Evolutionary conservation across 176 grass and related monocot genomes (phyloP), one percentile per base, ranked within the genome.

Genomic region (Pharus latifolius): DNA sequence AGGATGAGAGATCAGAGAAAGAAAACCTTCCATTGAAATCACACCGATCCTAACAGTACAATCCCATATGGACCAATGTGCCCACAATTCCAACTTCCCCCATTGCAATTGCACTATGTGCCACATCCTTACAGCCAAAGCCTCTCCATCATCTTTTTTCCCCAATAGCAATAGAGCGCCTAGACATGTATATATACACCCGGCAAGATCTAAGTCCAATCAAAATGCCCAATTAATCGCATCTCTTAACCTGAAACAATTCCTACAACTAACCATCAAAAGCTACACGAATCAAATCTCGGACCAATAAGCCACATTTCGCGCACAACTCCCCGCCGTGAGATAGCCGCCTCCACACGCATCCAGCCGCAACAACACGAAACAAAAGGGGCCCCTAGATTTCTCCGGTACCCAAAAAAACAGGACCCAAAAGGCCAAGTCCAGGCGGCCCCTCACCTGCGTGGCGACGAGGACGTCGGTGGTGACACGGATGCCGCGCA

Each of bases 381-480:
- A 4, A 38, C 35, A 38, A 25, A 4, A 24, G 8, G n/a, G 17
- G 60, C 25, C 23, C 49, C 17, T 24, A 46, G 71, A 33, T 57
- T 63, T 25, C 15, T 2, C 9, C 34, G 22, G 10, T 9, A 23
- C 22, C 35, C 13, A 3, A 28, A 29, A 23, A 18, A 15, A 3
- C 28, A 25, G 44, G 37, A 60, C n/a, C 49, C 2, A 53, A 18
- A 15, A 23, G 20, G 33, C 9, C 51, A 1, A n/a, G 35, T 52
- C 18, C 5, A 10, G 53, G 14, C 3, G 25, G 6, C 30, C 6
- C n/a, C 79, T 65, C 1, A 99, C 95, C 95, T 94, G 87, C 34
- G 95, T 99, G 30, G 90, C 83, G 59, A 94, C 87, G 58, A 99
- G 90, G 65, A 88, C 65, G 14, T 88, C 71, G 60, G 84, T 99